Percentiles rank a stretch among this genome's conserved stretches.
These are phyloP conservation scores for Oryza australiensis DNA, from an alignment of 176 grass and related monocot species.

Conservation along the genomic window DNA sequence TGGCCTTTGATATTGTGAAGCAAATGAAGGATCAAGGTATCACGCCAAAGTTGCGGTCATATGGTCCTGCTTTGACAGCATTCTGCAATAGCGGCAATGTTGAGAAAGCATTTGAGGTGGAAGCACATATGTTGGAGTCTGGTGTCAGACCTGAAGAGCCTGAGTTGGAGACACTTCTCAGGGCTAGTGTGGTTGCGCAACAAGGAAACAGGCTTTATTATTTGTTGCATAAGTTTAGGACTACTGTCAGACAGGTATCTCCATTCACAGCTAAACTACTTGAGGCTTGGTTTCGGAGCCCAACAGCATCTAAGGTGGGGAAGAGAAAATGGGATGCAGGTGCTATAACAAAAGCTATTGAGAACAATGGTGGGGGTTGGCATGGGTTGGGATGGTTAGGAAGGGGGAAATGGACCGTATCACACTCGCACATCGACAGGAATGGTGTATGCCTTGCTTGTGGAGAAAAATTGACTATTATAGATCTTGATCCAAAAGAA, in stretches of 20 bases:
- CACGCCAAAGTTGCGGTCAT: conserved; percentile 51
- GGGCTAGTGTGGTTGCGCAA: conserved; percentile 38
- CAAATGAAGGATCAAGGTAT: conserved; percentile 55
- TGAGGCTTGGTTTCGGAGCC: conserved; percentile 63
- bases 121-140: conserved; percentile 60
- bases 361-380: conserved; percentile 77
- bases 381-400: conserved; percentile 73
- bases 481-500: conserved; percentile 68
- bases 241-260: conserved; percentile 63
- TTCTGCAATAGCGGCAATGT: conserved; percentile 64
- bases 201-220: conserved; percentile 61
- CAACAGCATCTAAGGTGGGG: conserved; percentile 59
- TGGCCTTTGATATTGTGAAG: conserved; percentile 68
- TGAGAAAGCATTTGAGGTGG: conserved; percentile 67
- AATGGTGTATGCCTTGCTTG: conserved; percentile 63
- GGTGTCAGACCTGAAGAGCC: conserved; percentile 57
- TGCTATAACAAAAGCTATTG: conserved; percentile 39
- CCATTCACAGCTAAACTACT: conserved; percentile 41
- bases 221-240: conserved; percentile 71
- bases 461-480: conserved; percentile 58
- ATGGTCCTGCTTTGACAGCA: conserved; percentile 54
- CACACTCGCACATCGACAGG: conserved; percentile 34
- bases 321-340: conserved; percentile 71
- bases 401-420: conserved; percentile 55
- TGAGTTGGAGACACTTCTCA: conserved; percentile 59